Conservation (phyloP, 257 asterid genomes). For the Salvia splendens region DNA sequence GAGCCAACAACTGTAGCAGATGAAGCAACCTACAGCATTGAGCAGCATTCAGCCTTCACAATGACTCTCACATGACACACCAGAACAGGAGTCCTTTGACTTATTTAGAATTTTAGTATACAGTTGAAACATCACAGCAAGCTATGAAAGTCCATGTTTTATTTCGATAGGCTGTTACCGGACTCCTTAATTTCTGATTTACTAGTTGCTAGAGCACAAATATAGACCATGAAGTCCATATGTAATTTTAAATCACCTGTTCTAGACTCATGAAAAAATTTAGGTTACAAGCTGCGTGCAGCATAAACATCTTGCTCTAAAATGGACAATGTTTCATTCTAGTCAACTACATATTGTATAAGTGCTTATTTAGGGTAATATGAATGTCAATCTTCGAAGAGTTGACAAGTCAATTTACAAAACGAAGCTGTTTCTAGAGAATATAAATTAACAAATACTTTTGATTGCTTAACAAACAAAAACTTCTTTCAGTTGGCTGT, state of each 20-base stretch:
- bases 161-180: not conserved
- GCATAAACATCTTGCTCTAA: slow-evolving; percentile 17
- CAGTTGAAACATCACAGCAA: not conserved
- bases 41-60: slow-evolving; percentile 27
- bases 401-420: not conserved
- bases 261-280: slow-evolving; percentile 5
- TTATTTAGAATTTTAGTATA: not conserved
- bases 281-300: slow-evolving; percentile 25
- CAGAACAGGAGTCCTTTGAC: not conserved
- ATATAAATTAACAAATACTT: too few species aligned
- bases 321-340: slow-evolving; percentile 12
- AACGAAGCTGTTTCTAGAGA: too few species aligned
- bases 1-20: slow-evolving; percentile 79
- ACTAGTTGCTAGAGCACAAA: slow-evolving; percentile 9
- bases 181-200: not conserved
- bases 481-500: too few species aligned
- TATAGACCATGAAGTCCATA: slow-evolving; percentile 5
- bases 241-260: slow-evolving; percentile 4
- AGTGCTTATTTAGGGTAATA: not conserved
- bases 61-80: slow-evolving; percentile 11
- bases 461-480: not conserved
- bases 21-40: slow-evolving; percentile 69
- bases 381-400: slow-evolving; percentile 17
- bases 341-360: slow-evolving; percentile 2
- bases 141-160: slow-evolving; percentile 10